These are phyloP conservation scores for Gastrodia elata DNA, from an alignment of 106 monocot species.

Conservation along the genomic window DNA sequence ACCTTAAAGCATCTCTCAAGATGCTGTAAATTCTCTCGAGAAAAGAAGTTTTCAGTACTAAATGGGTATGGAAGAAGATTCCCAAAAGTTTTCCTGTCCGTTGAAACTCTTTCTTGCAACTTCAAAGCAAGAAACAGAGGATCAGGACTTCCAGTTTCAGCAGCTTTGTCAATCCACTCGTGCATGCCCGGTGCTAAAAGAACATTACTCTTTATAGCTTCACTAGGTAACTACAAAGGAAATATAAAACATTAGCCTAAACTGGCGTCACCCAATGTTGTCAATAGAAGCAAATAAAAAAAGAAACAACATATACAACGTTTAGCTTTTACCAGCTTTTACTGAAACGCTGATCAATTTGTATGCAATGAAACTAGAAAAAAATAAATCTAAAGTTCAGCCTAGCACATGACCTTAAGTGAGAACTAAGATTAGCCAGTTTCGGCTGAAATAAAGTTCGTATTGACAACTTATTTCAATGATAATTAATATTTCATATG, in stretches of 20 bases:
- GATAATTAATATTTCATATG: background rate
- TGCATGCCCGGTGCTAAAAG: constrained; percentile 43
- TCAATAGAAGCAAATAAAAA: background rate
- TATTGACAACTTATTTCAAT: background rate
- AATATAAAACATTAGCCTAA: constrained; percentile 22
- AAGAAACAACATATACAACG: background rate
- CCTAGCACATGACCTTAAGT: background rate
- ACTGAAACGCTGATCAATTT: background rate
- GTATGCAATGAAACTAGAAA: background rate
- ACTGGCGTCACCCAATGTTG: background rate
- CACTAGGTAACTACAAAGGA: constrained; percentile 56
- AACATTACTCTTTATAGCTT: constrained; percentile 48
- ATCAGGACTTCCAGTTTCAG: constrained; percentile 69
- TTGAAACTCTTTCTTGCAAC: constrained; percentile 52
- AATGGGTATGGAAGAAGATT: constrained; percentile 64
- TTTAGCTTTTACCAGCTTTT: background rate
- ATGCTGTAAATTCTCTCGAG: constrained; percentile 54
- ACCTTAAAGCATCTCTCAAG: constrained; percentile 82
- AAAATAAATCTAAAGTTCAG: background rate
- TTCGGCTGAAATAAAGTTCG: background rate
- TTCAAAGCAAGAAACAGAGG: constrained; percentile 77
- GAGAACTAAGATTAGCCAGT: background rate
- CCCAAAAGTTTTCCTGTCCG: constrained; percentile 29
- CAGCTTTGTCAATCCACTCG: constrained; percentile 64
- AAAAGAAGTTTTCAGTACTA: constrained; percentile 55